phyloP scores from a whole-genome alignment of 2,329 filamentous ascomycete species.

The Plectosphaerella sp. region DNA sequence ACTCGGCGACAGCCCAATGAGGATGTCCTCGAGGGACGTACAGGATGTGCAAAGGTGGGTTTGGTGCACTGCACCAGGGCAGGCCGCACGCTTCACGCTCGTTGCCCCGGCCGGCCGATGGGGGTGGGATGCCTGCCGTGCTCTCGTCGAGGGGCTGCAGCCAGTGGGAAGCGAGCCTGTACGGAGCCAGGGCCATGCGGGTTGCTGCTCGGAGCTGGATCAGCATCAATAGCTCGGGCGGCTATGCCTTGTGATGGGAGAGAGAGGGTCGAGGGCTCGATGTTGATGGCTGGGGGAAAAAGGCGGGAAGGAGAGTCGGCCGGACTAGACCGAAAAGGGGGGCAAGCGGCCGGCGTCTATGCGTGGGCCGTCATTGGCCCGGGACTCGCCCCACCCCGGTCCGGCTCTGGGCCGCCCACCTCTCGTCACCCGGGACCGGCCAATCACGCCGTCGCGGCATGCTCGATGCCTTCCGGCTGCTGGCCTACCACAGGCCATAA shows the following conservation, averaged over 20 bases:
- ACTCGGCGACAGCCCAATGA: slow-evolving; percentile 10
- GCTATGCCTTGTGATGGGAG: background rate
- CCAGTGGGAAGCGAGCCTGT: background rate
- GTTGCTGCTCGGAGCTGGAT: background rate
- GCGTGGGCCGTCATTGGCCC: background rate
- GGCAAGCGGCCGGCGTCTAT: background rate
- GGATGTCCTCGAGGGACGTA: slow-evolving; percentile 1
- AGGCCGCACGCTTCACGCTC: slow-evolving; percentile 8
- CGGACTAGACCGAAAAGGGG: background rate
- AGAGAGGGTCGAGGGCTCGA: background rate
- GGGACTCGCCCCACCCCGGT: background rate
- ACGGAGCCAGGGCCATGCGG: background rate
- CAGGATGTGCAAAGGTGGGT: background rate
- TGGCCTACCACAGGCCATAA: background rate
- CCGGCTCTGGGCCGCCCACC: background rate
- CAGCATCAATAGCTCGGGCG: background rate
- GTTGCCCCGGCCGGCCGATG: slow-evolving; percentile 6
- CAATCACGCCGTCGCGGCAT: background rate
- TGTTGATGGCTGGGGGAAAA: no score
- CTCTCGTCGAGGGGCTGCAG: background rate
- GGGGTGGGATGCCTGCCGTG: background rate
- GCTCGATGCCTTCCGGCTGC: background rate
- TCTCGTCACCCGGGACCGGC: background rate
- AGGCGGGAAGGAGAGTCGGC: background rate
- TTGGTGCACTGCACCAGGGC: slow-evolving; percentile 9